Evolutionary conservation across 2,329 filamentous ascomycete species (phyloP).

Genomic region (Phyllosticta citrichinensis): DNA sequence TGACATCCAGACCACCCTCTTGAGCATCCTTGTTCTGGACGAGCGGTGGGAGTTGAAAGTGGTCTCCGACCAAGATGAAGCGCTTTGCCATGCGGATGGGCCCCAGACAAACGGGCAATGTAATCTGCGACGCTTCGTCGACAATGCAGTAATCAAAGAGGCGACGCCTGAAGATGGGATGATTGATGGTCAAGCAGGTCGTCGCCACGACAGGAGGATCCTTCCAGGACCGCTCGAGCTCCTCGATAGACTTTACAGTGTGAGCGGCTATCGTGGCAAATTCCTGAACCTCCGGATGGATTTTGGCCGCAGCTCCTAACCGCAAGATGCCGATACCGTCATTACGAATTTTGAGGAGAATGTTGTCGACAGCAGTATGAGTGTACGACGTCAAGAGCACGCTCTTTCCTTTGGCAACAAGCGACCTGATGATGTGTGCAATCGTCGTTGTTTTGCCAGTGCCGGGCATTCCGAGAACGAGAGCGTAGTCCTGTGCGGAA

Average conservation of each 20-base stretch:
- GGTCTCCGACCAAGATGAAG: conserved; percentile 92
- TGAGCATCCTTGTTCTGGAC: conserved; percentile 87
- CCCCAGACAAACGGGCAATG: conserved; percentile 84
- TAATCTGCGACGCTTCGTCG: conserved; percentile 96
- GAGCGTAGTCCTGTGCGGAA: conserved; percentile 86
- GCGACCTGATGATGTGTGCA: conserved; percentile 85
- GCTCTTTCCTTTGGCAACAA: conserved; percentile 82
- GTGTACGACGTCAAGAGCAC: conserved; percentile 93
- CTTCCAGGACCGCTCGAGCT: conserved; percentile 75
- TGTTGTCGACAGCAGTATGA: conserved; percentile 96
- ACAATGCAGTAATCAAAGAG: conserved; percentile 98
- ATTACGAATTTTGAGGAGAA: conserved; percentile 77
- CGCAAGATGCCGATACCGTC: conserved; percentile 71
- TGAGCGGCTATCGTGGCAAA: conserved; percentile 73
- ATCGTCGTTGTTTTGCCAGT: conserved; percentile 98
- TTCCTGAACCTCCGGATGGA: conserved; percentile 76
- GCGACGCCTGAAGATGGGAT: conserved; percentile 77
- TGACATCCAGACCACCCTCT: conserved; percentile 79
- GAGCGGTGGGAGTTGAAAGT: conserved; percentile 88
- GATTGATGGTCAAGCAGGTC: conserved; percentile 85
- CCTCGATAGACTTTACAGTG: conserved; percentile 67
- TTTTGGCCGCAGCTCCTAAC: conserved; percentile 74
- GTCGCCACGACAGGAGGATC: conserved; percentile 84
- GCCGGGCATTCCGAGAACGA: conserved; percentile 97
- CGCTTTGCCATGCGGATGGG: conserved; percentile 87